Conservation (phyloP, 257 asterid species). For the Vinca minor region DNA sequence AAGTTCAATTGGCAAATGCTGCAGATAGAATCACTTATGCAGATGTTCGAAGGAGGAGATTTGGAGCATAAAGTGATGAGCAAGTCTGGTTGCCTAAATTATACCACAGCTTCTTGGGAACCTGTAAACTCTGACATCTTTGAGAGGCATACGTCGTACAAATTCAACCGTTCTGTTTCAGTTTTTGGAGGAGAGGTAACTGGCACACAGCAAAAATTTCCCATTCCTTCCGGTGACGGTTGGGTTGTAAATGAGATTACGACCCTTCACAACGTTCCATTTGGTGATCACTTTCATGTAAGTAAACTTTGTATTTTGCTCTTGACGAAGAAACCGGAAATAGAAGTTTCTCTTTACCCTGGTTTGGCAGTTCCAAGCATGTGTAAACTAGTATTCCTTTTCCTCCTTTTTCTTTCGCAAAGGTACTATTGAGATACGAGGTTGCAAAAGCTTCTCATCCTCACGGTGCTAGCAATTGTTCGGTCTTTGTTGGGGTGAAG, state of each 20-base stretch:
- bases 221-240: conserved; percentile 35
- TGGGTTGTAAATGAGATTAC: conserved; percentile 61
- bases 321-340: background rate
- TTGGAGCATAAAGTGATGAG: conserved; percentile 69
- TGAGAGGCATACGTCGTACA: conserved; percentile 62
- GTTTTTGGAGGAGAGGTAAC: conserved; percentile 77
- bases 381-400: too few relatives aligned
- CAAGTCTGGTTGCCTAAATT: conserved; percentile 70
- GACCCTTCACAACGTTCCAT: conserved; percentile 64
- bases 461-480: conserved; percentile 47
- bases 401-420: conserved; percentile 9
- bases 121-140: conserved; percentile 23
- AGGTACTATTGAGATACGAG: conserved; percentile 62
- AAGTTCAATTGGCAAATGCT: conserved; percentile 6
- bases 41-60: conserved; percentile 73
- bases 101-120: conserved; percentile 57
- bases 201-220: conserved; percentile 54
- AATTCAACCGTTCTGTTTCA: conserved; percentile 55
- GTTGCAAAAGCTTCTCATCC: conserved; percentile 37
- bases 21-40: conserved; percentile 56
- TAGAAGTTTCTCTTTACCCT: background rate
- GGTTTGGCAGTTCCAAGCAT: background rate
- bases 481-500: conserved; percentile 50
- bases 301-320: conserved; percentile 13
- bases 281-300: conserved; percentile 64